Evolutionary conservation across 768 basidiomycete genomes (phyloP).

Genomic region (Amanita pallidorosea): DNA sequence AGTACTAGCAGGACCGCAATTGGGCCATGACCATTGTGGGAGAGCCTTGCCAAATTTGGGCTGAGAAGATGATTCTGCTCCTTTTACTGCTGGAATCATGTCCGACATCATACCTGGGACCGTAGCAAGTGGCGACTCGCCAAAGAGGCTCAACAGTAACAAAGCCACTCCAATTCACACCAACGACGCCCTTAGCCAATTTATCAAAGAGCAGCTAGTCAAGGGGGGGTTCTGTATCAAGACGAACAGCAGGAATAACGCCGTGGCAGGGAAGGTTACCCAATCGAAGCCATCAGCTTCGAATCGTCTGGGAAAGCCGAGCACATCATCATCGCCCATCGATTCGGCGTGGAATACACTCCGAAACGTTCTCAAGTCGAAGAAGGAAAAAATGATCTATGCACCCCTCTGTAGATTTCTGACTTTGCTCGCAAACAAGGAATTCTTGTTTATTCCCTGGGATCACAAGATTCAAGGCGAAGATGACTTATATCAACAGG

Average conservation of each 20-base stretch:
- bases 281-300: neutral
- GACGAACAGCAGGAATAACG: neutral
- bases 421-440: neutral
- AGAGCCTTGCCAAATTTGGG: too few species aligned
- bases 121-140: neutral
- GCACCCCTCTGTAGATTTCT: neutral
- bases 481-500: neutral
- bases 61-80: too few species aligned
- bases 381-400: neutral
- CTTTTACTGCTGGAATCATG: neutral
- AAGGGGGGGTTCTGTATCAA: neutral
- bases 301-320: neutral
- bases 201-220: neutral
- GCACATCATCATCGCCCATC: neutral
- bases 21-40: too few species aligned
- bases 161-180: neutral
- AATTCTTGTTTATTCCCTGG: neutral
- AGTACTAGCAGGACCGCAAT: too few species aligned
- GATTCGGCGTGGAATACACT: neutral
- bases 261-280: neutral
- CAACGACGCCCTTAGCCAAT: neutral
- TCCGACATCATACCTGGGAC: neutral
- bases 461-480: neutral
- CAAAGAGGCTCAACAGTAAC: neutral
- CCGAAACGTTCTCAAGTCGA: neutral